Evolutionary conservation across 768 basidiomycete genomes (phyloP).

Genomic region (Clavaria fumosa): DNA sequence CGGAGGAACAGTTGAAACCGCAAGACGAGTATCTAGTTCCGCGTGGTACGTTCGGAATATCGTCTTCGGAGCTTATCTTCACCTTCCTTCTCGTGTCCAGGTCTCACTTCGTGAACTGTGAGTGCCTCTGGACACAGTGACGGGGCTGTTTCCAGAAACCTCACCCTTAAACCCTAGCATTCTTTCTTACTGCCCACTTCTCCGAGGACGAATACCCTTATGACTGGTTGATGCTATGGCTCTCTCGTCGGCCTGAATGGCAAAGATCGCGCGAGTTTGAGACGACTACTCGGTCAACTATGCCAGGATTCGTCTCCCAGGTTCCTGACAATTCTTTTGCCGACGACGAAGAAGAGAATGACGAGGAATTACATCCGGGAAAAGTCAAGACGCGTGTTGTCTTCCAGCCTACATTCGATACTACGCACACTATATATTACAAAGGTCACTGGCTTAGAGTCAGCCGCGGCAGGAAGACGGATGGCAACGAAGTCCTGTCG

Average conservation of each 20-base stretch:
- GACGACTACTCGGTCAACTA: slow-evolving; percentile 64
- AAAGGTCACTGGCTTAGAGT: slow-evolving; percentile 74
- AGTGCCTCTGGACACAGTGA: slow-evolving; percentile 18
- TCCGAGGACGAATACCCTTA: slow-evolving; percentile 84
- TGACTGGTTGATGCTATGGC: slow-evolving; percentile 87
- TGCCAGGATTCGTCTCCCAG: slow-evolving; percentile 38
- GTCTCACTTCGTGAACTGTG: slow-evolving; percentile 81
- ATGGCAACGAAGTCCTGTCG: slow-evolving; percentile 59
- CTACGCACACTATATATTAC: slow-evolving; percentile 82
- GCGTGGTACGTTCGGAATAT: slow-evolving; percentile 44
- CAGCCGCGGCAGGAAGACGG: slow-evolving; percentile 49
- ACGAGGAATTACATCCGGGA: slow-evolving; percentile 38
- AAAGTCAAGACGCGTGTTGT: slow-evolving; percentile 66
- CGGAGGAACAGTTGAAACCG: slow-evolving; percentile 79
- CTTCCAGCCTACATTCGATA: slow-evolving; percentile 79
- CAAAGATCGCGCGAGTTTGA: slow-evolving; percentile 82
- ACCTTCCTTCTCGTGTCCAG: slow-evolving; percentile 20
- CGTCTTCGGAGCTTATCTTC: slow-evolving; percentile 1
- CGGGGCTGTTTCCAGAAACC: slow-evolving; percentile 12
- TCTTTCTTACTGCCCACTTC: slow-evolving; percentile 85
- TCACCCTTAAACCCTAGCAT: slow-evolving; percentile 29
- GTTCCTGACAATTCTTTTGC: slow-evolving; percentile 41
- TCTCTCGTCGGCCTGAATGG: slow-evolving; percentile 74
- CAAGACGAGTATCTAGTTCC: slow-evolving; percentile 64
- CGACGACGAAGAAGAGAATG: slow-evolving; percentile 28